Evolutionary conservation across 805 yeast species (phyloP).

Genomic region (Schwanniomyces yamadae): DNA sequence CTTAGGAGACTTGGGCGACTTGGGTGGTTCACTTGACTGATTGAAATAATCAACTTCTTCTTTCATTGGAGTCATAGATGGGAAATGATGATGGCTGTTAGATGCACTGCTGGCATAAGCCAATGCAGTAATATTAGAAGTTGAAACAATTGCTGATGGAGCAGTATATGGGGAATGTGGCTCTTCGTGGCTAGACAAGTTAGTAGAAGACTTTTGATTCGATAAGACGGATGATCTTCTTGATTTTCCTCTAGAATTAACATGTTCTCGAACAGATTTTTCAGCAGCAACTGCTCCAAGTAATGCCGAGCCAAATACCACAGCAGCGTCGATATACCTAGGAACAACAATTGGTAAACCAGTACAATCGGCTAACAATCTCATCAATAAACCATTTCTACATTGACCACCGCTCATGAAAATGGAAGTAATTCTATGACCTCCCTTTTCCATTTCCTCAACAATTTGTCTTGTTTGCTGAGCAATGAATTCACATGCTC

Average conservation of each 20-base stretch:
- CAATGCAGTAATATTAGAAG: constrained; percentile 55
- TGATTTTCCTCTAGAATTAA: constrained; percentile 30
- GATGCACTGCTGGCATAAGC: constrained; percentile 36
- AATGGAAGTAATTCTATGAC: constrained; percentile 72
- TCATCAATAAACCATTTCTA: constrained; percentile 84
- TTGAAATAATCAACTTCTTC: constrained; percentile 41
- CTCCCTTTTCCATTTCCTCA: constrained; percentile 75
- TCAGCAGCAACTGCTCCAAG: constrained; percentile 93
- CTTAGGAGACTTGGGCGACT: constrained; percentile 5
- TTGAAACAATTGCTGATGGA: constrained; percentile 73
- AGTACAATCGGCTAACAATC: constrained; percentile 88
- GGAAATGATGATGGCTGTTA: constrained; percentile 29
- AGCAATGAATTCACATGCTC: constrained; percentile 95
- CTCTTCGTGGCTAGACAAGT: constrained; percentile 23
- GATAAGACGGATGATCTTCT: constrained; percentile 34
- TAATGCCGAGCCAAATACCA: constrained; percentile 92
- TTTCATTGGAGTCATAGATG: constrained; percentile 39
- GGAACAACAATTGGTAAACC: constrained; percentile 92
- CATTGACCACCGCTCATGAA: constrained; percentile 97
- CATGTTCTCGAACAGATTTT: constrained; percentile 46
- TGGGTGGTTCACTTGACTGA: constrained; percentile 21
- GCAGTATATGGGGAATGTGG: constrained; percentile 74
- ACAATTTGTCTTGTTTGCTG: constrained; percentile 96
- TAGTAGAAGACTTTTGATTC: constrained; percentile 29
- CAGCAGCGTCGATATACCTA: constrained; percentile 93